Percentiles rank a stretch among this genome's conserved stretches.
Conservation (phyloP, 2,329 filamentous ascomycete species). For the Verticillium klebahnii region DNA sequence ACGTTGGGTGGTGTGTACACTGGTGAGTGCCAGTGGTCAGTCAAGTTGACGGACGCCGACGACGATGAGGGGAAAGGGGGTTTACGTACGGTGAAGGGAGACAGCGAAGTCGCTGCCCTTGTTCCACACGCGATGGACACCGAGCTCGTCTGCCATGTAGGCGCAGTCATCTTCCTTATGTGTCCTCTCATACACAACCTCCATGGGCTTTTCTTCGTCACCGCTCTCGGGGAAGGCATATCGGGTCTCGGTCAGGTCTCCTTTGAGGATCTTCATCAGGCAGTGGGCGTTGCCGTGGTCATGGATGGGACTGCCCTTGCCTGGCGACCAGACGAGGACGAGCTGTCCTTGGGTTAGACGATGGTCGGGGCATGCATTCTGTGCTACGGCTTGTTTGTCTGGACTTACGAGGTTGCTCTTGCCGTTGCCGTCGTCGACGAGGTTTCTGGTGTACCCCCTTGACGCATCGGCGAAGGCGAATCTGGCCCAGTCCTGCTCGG, state of each 20-base stretch:
- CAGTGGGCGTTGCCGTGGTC: conserved; percentile 88
- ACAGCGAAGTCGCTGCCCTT: conserved; percentile 71
- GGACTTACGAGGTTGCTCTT: conserved; percentile 65
- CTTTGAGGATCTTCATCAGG: conserved; percentile 83
- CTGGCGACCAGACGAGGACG: conserved; percentile 84
- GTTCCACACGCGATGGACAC: conserved; percentile 80
- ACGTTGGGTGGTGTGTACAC: conserved; percentile 89
- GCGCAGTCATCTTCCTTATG: conserved; percentile 71
- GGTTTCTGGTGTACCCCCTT: conserved; percentile 76
- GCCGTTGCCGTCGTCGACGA: conserved; percentile 84
- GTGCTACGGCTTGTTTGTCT: not conserved
- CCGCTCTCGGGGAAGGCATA: conserved; percentile 63
- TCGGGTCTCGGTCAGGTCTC: conserved; percentile 73
- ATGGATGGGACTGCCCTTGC: conserved; percentile 79
- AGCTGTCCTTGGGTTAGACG: conserved; percentile 45
- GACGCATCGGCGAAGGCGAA: conserved; percentile 71
- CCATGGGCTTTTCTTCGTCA: conserved; percentile 12
- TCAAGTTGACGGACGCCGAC: not conserved
- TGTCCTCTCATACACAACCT: conserved; percentile 60
- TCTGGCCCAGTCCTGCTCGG: conserved; percentile 64
- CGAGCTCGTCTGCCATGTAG: conserved; percentile 89
- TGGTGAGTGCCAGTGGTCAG: conserved; percentile 21
- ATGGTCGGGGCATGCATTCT: not conserved
- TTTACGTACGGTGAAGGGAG: conserved; percentile 59
- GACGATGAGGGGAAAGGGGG: not conserved